Conservation (phyloP, 805 yeast genomes). For the Starmerella stigmatis region DNA sequence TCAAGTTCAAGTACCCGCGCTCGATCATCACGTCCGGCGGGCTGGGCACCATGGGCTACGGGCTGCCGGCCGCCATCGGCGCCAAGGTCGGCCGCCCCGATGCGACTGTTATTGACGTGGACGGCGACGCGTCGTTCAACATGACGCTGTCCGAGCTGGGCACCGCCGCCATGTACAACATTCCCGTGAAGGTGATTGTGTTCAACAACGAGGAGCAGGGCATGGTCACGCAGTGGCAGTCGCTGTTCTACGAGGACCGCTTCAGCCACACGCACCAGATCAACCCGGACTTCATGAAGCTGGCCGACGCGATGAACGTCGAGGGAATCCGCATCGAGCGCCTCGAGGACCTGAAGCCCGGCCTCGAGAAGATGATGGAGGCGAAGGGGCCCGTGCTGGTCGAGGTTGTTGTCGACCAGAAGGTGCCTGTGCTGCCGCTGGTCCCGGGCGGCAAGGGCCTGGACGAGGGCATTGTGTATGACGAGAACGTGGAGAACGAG, state of each 20-base stretch:
- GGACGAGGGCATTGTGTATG: constrained; percentile 84
- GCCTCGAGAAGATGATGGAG: constrained; percentile 59
- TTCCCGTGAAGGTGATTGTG: constrained; percentile 82
- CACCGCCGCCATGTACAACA: constrained; percentile 85
- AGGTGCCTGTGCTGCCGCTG: constrained; percentile 96
- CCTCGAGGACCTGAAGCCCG: constrained; percentile 53
- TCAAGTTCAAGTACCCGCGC: constrained; percentile 87
- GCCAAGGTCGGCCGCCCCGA: constrained; percentile 96
- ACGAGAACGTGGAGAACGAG: constrained; percentile 66
- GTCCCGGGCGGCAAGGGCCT: constrained; percentile 93
- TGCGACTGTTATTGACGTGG: constrained; percentile 89
- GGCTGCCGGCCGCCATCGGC: constrained; percentile 96
- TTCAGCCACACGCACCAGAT: constrained; percentile 95
- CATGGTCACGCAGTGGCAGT: constrained; percentile 99
- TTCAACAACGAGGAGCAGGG: constrained; percentile 98
- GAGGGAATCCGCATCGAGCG: constrained; percentile 64
- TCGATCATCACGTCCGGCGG: constrained; percentile 97
- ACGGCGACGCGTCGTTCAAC: constrained; percentile 98
- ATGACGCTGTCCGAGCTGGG: constrained; percentile 92
- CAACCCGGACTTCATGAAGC: constrained; percentile 86
- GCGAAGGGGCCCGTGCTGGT: constrained; percentile 74
- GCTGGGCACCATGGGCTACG: constrained; percentile 97
- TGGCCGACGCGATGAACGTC: constrained; percentile 90
- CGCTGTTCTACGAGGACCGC: constrained; percentile 91
- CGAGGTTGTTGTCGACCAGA: constrained; percentile 80